These are phyloP conservation scores for Calonectria naviculata DNA, from an alignment of 2,329 filamentous ascomycete genomes.

Conservation along the genomic window DNA sequence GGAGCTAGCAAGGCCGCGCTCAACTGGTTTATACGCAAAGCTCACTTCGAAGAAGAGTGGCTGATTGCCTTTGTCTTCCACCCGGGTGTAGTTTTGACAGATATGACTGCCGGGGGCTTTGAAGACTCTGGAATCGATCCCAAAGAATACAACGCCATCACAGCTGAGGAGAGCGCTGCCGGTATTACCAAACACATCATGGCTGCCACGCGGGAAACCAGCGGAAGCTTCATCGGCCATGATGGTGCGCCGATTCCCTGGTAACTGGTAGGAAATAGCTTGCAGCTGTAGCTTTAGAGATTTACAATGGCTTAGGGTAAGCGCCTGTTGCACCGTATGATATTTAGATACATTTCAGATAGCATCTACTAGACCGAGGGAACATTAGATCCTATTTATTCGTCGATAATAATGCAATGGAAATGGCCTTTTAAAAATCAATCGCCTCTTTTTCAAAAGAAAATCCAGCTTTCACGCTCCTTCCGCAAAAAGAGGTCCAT, in stretches of 20 bases:
- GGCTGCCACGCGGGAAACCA: background rate
- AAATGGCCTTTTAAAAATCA: too few relatives aligned
- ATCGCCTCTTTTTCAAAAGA: too few relatives aligned
- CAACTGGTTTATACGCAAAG: background rate
- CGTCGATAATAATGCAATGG: too few relatives aligned
- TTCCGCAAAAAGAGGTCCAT: background rate
- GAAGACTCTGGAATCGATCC: background rate
- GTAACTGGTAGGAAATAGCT: background rate
- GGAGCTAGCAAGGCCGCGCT: background rate
- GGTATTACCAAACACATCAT: background rate
- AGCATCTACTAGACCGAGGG: too few relatives aligned
- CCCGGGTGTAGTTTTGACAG: slow-evolving; percentile 20
- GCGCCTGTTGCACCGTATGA: too few relatives aligned
- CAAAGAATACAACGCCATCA: background rate
- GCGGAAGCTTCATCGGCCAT: background rate
- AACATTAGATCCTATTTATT: too few relatives aligned
- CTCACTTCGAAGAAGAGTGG: slow-evolving; percentile 40
- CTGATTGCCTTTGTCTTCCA: slow-evolving; percentile 28
- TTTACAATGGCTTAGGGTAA: background rate
- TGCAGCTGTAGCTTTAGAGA: background rate
- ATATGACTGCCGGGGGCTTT: background rate
- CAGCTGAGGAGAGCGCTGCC: background rate
- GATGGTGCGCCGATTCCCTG: background rate
- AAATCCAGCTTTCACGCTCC: too few relatives aligned
- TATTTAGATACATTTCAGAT: too few relatives aligned